Percentiles rank a stretch among this genome's conserved stretches.
Evolutionary conservation across 768 basidiomycete species (phyloP).

Genomic region (Clitopilus hobsonii): DNA sequence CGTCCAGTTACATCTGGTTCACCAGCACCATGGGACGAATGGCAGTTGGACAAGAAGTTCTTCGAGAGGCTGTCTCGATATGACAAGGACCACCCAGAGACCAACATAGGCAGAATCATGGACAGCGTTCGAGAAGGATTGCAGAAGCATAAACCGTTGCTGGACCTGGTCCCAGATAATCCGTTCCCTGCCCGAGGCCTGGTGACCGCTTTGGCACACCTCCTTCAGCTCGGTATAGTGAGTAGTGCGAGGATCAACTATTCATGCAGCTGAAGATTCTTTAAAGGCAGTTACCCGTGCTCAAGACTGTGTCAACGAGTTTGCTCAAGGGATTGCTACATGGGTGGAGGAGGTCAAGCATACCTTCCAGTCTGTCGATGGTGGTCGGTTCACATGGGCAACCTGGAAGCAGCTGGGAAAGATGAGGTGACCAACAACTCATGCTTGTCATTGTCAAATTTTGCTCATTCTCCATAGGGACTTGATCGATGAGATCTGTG

Average conservation of each 20-base stretch:
- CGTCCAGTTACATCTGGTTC: neutral
- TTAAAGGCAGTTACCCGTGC: constrained; percentile 1
- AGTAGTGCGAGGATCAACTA: neutral
- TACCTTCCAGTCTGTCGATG: constrained; percentile 2
- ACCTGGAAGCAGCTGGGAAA: constrained; percentile 10
- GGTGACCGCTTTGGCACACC: constrained; percentile 1
- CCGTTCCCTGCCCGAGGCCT: constrained; percentile 12
- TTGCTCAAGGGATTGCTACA: constrained; percentile 8
- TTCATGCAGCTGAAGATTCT: too few species aligned
- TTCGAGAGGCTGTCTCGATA: constrained; percentile 6
- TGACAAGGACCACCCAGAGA: constrained; percentile 6
- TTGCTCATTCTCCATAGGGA: constrained; percentile 2
- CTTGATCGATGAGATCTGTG: constrained; percentile 11
- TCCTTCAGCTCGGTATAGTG: constrained; percentile 10
- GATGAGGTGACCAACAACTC: constrained; percentile 7
- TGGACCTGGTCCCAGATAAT: constrained; percentile 3
- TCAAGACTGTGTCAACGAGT: constrained; percentile 3
- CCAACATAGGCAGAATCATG: constrained; percentile 5
- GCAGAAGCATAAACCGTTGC: constrained; percentile 1
- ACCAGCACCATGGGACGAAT: constrained; percentile 5
- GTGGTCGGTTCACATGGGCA: constrained; percentile 5
- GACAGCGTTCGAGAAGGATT: constrained; percentile 4
- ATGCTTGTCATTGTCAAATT: neutral
- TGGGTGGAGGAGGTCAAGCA: constrained; percentile 8
- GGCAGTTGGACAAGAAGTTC: constrained; percentile 8